Evolutionary conservation across 495 filamentous ascomycete species (phyloP).

Genomic region (Aspergillus coremiiformis): DNA sequence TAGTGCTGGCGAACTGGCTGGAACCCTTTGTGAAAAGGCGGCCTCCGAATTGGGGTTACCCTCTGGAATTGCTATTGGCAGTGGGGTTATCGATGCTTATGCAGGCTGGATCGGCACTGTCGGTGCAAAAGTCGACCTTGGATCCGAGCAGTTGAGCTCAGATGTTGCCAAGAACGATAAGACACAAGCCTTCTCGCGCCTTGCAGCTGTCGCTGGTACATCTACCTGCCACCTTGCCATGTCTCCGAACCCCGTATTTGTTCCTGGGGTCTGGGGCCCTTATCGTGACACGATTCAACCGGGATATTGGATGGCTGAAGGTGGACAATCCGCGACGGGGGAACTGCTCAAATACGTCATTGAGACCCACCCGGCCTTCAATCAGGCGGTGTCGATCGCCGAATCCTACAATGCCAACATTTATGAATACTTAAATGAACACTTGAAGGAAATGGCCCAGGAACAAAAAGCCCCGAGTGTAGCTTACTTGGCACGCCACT

Average conservation of each 20-base stretch:
- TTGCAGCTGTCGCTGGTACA: slow-evolving; percentile 93
- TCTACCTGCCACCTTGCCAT: slow-evolving; percentile 96
- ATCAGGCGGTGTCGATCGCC: slow-evolving; percentile 65
- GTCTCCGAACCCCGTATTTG: slow-evolving; percentile 85
- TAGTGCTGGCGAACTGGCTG: slow-evolving; percentile 85
- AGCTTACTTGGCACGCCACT: slow-evolving; percentile 78
- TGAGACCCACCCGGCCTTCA: slow-evolving; percentile 85
- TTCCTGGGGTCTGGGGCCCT: slow-evolving; percentile 91
- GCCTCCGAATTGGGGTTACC: slow-evolving; percentile 78
- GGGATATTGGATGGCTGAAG: slow-evolving; percentile 91
- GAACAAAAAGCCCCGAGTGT: slow-evolving; percentile 63
- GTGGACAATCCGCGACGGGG: slow-evolving; percentile 91
- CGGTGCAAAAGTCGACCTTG: slow-evolving; percentile 81
- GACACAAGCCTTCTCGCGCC: slow-evolving; percentile 82
- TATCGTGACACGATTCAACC: slow-evolving; percentile 91
- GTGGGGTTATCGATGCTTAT: slow-evolving; percentile 96
- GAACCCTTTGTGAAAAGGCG: slow-evolving; percentile 75
- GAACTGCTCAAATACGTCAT: slow-evolving; percentile 90
- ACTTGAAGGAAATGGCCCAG: slow-evolving; percentile 67
- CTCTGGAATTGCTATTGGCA: slow-evolving; percentile 83
- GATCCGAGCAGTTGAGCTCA: slow-evolving; percentile 50
- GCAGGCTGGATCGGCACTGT: slow-evolving; percentile 98
- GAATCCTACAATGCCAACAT: slow-evolving; percentile 74
- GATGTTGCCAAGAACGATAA: slow-evolving; percentile 65
- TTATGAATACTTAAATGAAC: slow-evolving; percentile 89